phyloP scores from a whole-genome alignment of 768 basidiomycete genomes.

The Tephrocybe sp. region DNA sequence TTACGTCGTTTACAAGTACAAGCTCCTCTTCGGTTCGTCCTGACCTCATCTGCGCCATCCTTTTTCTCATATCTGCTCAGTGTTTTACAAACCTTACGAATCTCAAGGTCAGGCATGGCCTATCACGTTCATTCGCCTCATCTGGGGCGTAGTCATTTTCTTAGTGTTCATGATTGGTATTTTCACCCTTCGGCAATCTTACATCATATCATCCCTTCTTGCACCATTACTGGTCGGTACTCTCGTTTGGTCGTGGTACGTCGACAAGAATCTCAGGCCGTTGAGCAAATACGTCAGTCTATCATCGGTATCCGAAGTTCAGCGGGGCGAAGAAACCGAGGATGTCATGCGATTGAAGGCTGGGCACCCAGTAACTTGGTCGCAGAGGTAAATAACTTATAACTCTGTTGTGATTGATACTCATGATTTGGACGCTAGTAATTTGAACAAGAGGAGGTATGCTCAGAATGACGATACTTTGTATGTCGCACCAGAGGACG shows the following conservation, averaged over 20 bases:
- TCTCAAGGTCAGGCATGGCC: constrained; percentile 98
- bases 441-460: constrained; percentile 83
- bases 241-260: constrained; percentile 77
- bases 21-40: constrained; percentile 83
- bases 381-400: constrained; percentile 64
- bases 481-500: constrained; percentile 94
- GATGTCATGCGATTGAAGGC: constrained; percentile 72
- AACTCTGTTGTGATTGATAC: neutral
- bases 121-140: constrained; percentile 86
- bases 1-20: constrained; percentile 98
- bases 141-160: constrained; percentile 92
- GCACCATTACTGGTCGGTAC: constrained; percentile 77
- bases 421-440: constrained; percentile 40
- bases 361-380: constrained; percentile 86
- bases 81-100: constrained; percentile 98
- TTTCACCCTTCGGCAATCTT: constrained; percentile 63
- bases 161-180: constrained; percentile 96
- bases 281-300: constrained; percentile 82
- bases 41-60: neutral
- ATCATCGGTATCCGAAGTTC: constrained; percentile 84
- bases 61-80: constrained; percentile 35
- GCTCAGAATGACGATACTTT: constrained; percentile 91
- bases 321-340: constrained; percentile 82
- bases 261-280: constrained; percentile 62
- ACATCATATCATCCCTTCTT: constrained; percentile 52